Evolutionary conservation across 2,329 filamentous ascomycete species (phyloP).

Genomic region (Monilinia laxa): DNA sequence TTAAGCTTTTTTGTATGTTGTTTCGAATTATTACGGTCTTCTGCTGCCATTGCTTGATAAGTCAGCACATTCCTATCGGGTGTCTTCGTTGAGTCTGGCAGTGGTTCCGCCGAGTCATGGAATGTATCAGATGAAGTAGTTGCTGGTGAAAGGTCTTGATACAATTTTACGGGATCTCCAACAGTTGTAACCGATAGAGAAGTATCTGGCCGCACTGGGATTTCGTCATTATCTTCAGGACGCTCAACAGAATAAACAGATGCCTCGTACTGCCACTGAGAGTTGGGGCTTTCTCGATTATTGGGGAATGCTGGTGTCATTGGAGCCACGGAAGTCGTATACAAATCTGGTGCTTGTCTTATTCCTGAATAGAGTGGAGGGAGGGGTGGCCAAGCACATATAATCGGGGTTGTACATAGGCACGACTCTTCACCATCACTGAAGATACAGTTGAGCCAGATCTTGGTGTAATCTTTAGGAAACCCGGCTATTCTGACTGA

Average conservation of each 20-base stretch:
- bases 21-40: conserved; percentile 13
- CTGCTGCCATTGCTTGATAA: conserved; percentile 1
- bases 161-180: conserved; percentile 1
- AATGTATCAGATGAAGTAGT: not conserved
- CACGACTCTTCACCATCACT: conserved; percentile 11
- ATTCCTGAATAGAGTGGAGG: not conserved
- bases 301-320: not conserved
- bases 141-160: conserved; percentile 13
- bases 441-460: conserved; percentile 28
- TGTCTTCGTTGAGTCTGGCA: not conserved
- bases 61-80: not conserved
- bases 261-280: conserved; percentile 1
- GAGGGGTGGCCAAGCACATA: conserved; percentile 26
- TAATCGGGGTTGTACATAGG: conserved; percentile 7
- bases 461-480: conserved; percentile 24
- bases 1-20: not conserved
- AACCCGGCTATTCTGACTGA: conserved; percentile 32
- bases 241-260: conserved; percentile 9
- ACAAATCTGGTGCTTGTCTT: not conserved
- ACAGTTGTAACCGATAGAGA: conserved; percentile 11
- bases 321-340: not conserved
- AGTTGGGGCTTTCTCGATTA: not conserved
- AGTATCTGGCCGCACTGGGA: not conserved
- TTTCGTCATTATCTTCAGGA: not conserved
- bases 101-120: not conserved